Base-by-base conservation (phyloP, 805 yeast species). In the Hanseniaspora meyeri region DNA sequence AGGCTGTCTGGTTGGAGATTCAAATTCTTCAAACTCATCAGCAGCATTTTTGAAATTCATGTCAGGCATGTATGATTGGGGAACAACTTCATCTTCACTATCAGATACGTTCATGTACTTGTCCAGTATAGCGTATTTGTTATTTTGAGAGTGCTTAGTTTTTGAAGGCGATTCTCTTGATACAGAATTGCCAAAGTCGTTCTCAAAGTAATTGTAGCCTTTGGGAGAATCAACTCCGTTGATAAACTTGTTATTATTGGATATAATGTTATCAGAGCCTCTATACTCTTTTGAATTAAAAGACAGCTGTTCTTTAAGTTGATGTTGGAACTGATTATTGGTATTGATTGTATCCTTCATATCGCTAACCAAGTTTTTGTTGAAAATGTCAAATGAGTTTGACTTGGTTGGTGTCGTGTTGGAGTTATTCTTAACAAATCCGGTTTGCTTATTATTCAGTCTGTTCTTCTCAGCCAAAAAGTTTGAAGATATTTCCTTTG, bases 1-100 rank as follows among this genome's bases (percentile, higher is more conserved):
- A 24, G 50, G 56, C 14, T 52, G 56, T 52, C 56, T 52, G 5
- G 31, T 38, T 14, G 56, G 56, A 14, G 56, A 52, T 2, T 24
- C 32, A 27, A 45, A 19, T 8, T 45, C 40, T 24, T 37, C 34
- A 52, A 45, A 37, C 37, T 17, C 36, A 29, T 31, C 16, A 9
- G n/a, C 24, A 10, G 14, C 9, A 17, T 27, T n/a, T 12, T 29
- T 27, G 34, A 10, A 10, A 1, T 46, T 20, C 10, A 16, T 46
- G 5, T 32, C 17, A n/a, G 38, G 17, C 17, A 5, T 20, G n/a
- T 17, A 19, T 7, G 16, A 10, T 17, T 34, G 38, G 32, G 34
- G 37, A n/a, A 29, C 49, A 24, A 43, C 50, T 2, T 52, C 45
- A 5, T 52, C 50, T 12, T 51, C 55, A 16, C 32, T 46, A 20